These are phyloP conservation scores for Mortierella sp. DNA, from an alignment of 371 early-diverging fungal species.

Conservation along the genomic window DNA sequence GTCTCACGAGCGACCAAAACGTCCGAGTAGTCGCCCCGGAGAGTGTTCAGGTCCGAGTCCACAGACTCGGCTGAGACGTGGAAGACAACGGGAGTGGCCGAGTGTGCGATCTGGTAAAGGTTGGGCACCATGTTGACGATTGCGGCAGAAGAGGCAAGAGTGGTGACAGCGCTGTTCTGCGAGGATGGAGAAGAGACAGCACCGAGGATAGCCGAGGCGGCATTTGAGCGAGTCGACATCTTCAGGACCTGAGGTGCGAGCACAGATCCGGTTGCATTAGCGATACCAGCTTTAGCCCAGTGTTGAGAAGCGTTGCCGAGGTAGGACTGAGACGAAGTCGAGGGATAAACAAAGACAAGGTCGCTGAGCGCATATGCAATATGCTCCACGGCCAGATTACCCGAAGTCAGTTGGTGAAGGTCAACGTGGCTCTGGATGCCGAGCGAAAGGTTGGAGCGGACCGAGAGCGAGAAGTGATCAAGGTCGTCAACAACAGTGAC, in stretches of 20 bases:
- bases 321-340: conserved; percentile 60
- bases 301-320: conserved; percentile 70
- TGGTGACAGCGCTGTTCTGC: conserved; percentile 56
- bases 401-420: conserved; percentile 58
- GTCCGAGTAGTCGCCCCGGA: conserved; percentile 68
- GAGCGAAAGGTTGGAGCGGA: conserved; percentile 50
- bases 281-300: conserved; percentile 68
- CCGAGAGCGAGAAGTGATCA: conserved; percentile 49
- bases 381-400: conserved; percentile 76
- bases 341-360: conserved; percentile 83
- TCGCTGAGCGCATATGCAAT: conserved; percentile 82
- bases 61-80: conserved; percentile 81
- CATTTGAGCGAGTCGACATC: conserved; percentile 85
- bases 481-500: conserved; percentile 52
- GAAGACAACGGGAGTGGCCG: conserved; percentile 77
- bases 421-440: conserved; percentile 33
- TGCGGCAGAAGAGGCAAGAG: conserved; percentile 79
- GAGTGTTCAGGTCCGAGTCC: conserved; percentile 64
- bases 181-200: conserved; percentile 63
- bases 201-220: conserved; percentile 85
- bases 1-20: conserved; percentile 77
- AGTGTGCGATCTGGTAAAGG: conserved; percentile 73
- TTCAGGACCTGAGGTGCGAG: conserved; percentile 67
- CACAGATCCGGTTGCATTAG: conserved; percentile 69
- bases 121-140: conserved; percentile 85